Percentiles rank a stretch among this genome's conserved stretches.
phyloP scores from a whole-genome alignment of 2,329 filamentous ascomycete species.

The Neodidymelliopsis sp. region DNA sequence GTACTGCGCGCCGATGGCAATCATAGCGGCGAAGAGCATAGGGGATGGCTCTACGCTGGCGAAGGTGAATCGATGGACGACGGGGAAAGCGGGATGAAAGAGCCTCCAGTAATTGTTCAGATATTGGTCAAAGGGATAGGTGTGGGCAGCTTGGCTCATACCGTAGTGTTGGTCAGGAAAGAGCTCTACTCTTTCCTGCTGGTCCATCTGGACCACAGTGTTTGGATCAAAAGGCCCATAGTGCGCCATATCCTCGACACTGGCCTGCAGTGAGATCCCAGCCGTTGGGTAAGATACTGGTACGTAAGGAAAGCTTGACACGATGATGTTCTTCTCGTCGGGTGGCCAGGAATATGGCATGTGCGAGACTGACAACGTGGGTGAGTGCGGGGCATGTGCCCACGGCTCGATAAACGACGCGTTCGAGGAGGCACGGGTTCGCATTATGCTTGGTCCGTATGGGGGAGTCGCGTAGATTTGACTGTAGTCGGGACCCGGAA shows the following conservation, averaged over 20 bases:
- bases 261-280: constrained; percentile 28
- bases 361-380: constrained; percentile 45
- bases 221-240: constrained; percentile 41
- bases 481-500: constrained; percentile 30
- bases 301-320: constrained; percentile 33
- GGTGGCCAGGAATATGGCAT: constrained; percentile 42
- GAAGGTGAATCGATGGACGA: constrained; percentile 54
- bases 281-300: constrained; percentile 36
- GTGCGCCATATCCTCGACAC: constrained; percentile 31
- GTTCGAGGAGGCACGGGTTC: constrained; percentile 48
- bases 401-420: constrained; percentile 47
- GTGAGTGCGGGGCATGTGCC: constrained; percentile 43
- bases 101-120: constrained; percentile 55
- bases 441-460: constrained; percentile 34
- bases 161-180: constrained; percentile 48
- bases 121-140: constrained; percentile 49
- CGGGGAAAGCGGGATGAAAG: constrained; percentile 55
- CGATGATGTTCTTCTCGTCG: constrained; percentile 38
- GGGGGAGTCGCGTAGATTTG: constrained; percentile 41
- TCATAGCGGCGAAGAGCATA: constrained; percentile 55
- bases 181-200: constrained; percentile 45
- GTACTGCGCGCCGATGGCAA: constrained; percentile 54
- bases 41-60: constrained; percentile 46
- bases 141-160: constrained; percentile 46
- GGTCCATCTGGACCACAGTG: constrained; percentile 46